Evolutionary conservation across 2,329 filamentous ascomycete genomes (phyloP).

Genomic region (Arthrobotrys sphaeroides): DNA sequence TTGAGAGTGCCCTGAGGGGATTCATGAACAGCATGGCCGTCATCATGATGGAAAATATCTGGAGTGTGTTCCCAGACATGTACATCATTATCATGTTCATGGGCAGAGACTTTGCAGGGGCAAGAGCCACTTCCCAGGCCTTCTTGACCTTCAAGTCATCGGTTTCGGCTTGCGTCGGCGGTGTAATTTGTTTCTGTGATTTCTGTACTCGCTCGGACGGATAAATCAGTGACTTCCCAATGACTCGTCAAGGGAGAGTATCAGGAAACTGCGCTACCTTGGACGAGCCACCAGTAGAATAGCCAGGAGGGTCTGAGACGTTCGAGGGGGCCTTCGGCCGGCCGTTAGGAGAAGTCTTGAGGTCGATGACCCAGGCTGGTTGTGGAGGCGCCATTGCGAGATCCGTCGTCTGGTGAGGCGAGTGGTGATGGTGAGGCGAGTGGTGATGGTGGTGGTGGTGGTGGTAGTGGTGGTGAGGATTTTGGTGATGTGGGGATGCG

Average conservation of each 20-base stretch:
- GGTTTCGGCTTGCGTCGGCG: conserved; percentile 82
- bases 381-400: conserved; percentile 29
- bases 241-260: conserved; percentile 64
- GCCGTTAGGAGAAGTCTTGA: conserved; percentile 74
- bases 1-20: conserved; percentile 83
- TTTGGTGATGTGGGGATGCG: conserved; percentile 39
- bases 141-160: conserved; percentile 98
- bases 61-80: conserved; percentile 97
- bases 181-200: conserved; percentile 66
- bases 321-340: conserved; percentile 72
- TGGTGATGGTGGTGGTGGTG: background rate
- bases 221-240: conserved; percentile 59
- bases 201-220: conserved; percentile 56
- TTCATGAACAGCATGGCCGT: conserved; percentile 99
- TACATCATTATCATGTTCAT: conserved; percentile 99
- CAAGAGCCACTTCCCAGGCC: conserved; percentile 95
- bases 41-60: conserved; percentile 99
- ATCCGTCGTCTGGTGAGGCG: background rate
- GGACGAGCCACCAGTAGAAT: conserved; percentile 66
- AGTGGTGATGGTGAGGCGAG: background rate
- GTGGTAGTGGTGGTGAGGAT: conserved; percentile 12
- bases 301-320: conserved; percentile 88
- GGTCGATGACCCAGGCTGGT: conserved; percentile 77
- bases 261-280: conserved; percentile 47
- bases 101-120: conserved; percentile 89